A percentile compares a stretch with the other conserved stretches of the same genome.
Conservation (phyloP, 768 basidiomycete genomes). For the Boletus reticulatus region DNA sequence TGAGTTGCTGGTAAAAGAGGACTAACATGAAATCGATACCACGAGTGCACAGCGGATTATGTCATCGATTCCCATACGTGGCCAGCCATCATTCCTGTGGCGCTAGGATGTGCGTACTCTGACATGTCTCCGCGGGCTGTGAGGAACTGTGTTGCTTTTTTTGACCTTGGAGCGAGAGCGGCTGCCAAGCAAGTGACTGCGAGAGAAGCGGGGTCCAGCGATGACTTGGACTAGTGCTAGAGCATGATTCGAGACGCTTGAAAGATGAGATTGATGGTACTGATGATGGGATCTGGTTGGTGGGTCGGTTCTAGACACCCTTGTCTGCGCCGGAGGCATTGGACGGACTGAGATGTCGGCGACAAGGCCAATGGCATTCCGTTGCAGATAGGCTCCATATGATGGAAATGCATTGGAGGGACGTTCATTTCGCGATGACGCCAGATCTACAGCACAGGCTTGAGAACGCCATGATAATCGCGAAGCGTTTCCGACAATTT, state of each 20-base stretch:
- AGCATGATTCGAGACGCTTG: too few relatives aligned
- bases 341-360: slow-evolving; percentile 2
- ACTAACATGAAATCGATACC: too few relatives aligned
- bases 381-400: slow-evolving; percentile 10
- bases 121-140: background rate
- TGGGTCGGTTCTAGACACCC: slow-evolving; percentile 1
- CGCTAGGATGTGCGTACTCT: background rate
- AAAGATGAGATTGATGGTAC: background rate
- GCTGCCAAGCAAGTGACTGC: background rate
- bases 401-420: slow-evolving; percentile 13
- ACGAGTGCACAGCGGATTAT: slow-evolving; percentile 5
- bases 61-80: slow-evolving; percentile 20
- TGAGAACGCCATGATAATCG: slow-evolving; percentile 22
- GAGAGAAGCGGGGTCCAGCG: background rate
- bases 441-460: slow-evolving; percentile 17
- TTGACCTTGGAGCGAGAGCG: background rate
- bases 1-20: background rate
- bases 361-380: slow-evolving; percentile 6
- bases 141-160: background rate
- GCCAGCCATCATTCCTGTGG: slow-evolving; percentile 14
- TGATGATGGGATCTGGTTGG: background rate
- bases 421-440: slow-evolving; percentile 13
- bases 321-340: slow-evolving; percentile 1
- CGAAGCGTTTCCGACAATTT: slow-evolving; percentile 10
- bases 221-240: too few relatives aligned